Percentiles rank a stretch among this genome's conserved stretches.
Conservation (phyloP, 2,329 filamentous ascomycete species). For the Sphaerostilbella broomeana region DNA sequence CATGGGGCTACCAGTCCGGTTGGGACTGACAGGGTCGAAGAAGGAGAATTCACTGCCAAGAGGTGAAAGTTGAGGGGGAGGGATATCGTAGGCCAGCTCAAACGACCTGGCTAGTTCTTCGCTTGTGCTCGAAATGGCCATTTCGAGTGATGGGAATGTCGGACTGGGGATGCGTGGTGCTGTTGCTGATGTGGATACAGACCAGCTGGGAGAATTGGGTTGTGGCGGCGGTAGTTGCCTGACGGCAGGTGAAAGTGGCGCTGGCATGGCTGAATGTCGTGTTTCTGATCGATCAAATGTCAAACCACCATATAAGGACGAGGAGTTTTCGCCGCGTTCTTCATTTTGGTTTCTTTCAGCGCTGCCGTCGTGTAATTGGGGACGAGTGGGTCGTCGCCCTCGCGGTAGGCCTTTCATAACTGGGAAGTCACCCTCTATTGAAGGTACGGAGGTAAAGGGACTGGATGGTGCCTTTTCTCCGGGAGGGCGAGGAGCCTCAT, state of each 20-base stretch:
- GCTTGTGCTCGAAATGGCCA: slow-evolving; percentile 28
- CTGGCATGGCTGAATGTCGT: slow-evolving; percentile 29
- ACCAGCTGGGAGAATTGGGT: slow-evolving; percentile 10
- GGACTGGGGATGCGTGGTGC: slow-evolving; percentile 31
- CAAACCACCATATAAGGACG: slow-evolving; percentile 7
- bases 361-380: slow-evolving; percentile 11
- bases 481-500: slow-evolving; percentile 10
- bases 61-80: slow-evolving; percentile 18
- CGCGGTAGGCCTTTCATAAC: slow-evolving; percentile 29
- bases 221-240: no score
- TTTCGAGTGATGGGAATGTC: slow-evolving; percentile 29
- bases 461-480: slow-evolving; percentile 18
- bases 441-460: slow-evolving; percentile 21
- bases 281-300: slow-evolving; percentile 23
- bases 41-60: slow-evolving; percentile 24
- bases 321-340: slow-evolving; percentile 10
- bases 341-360: neutral
- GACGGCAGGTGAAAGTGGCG: slow-evolving; percentile 26
- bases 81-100: slow-evolving; percentile 22
- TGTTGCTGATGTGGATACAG: slow-evolving; percentile 21
- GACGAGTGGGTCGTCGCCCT: slow-evolving; percentile 22
- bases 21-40: slow-evolving; percentile 2
- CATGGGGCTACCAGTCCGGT: slow-evolving; percentile 11
- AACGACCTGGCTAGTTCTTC: slow-evolving; percentile 27
- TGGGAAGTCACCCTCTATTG: slow-evolving; percentile 29